Conservation (phyloP, 805 yeast genomes). For the Teunomyces kruisii region DNA sequence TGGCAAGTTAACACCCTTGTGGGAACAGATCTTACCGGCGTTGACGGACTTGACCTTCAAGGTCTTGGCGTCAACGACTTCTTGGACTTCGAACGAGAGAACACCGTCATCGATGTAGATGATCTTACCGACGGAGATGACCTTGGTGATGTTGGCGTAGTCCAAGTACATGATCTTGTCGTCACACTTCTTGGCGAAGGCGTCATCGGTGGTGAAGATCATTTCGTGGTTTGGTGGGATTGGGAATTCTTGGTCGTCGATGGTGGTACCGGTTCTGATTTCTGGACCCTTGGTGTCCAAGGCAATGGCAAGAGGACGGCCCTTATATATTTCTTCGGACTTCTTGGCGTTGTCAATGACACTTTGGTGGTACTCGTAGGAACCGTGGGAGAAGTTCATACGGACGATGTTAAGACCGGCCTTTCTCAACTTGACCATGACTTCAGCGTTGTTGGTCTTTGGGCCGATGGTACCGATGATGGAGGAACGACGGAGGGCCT, state of each 20-base stretch:
- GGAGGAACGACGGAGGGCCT: conserved; percentile 86
- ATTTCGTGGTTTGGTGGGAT: conserved; percentile 84
- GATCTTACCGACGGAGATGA: conserved; percentile 80
- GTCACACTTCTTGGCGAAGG: conserved; percentile 68
- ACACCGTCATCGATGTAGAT: conserved; percentile 98
- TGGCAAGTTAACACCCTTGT: conserved; percentile 99
- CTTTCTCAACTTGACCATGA: conserved; percentile 82
- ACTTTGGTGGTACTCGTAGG: conserved; percentile 95
- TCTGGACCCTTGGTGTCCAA: conserved; percentile 99
- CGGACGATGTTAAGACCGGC: conserved; percentile 98
- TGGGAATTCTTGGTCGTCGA: conserved; percentile 75
- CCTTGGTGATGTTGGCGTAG: conserved; percentile 95
- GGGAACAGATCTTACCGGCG: conserved; percentile 94
- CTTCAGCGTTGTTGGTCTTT: conserved; percentile 88
- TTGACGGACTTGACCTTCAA: conserved; percentile 86
- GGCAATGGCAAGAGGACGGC: conserved; percentile 98
- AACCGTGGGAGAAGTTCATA: conserved; percentile 99
- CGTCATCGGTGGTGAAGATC: conserved; percentile 89
- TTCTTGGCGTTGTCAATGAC: conserved; percentile 96
- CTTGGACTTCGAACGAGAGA: conserved; percentile 87
- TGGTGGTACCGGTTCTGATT: conserved; percentile 97
- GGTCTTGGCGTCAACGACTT: conserved; percentile 75
- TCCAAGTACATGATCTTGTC: conserved; percentile 85
- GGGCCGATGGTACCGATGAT: conserved; percentile 99
- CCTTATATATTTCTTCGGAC: conserved; percentile 85